Conservation (phyloP, 768 basidiomycete genomes). For the Phylloporus sp. region DNA sequence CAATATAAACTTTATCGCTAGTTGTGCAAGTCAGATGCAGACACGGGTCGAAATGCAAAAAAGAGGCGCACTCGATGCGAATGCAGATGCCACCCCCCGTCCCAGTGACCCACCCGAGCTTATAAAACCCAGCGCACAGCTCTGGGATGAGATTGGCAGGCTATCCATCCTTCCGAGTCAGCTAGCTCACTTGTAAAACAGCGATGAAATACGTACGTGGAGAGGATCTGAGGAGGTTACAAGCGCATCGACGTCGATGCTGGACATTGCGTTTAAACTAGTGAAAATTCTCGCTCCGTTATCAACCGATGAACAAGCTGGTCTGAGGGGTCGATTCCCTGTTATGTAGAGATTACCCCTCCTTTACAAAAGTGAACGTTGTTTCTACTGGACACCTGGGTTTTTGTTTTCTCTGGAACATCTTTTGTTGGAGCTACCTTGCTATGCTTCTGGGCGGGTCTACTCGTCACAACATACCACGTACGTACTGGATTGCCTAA, state of each 20-base stretch:
- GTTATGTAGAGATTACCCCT: background rate
- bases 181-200: background rate
- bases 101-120: conserved; percentile 88
- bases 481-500: too few species aligned
- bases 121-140: conserved; percentile 81
- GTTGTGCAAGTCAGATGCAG: background rate
- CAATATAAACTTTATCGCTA: conserved; percentile 79
- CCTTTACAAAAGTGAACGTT: background rate
- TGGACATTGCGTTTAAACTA: conserved; percentile 14
- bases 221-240: conserved; percentile 58
- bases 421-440: too few species aligned
- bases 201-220: conserved; percentile 42
- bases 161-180: conserved; percentile 34
- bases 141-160: conserved; percentile 91
- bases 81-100: conserved; percentile 83
- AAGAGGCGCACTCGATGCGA: conserved; percentile 53
- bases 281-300: background rate
- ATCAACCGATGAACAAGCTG: background rate
- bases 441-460: too few species aligned
- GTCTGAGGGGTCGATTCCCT: background rate
- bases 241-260: conserved; percentile 41
- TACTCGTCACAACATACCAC: too few species aligned
- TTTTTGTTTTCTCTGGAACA: too few species aligned
- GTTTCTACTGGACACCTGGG: too few species aligned
- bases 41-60: background rate